Base-by-base conservation (phyloP, 352 stramenopile species). In the Phytophthora capsici region DNA sequence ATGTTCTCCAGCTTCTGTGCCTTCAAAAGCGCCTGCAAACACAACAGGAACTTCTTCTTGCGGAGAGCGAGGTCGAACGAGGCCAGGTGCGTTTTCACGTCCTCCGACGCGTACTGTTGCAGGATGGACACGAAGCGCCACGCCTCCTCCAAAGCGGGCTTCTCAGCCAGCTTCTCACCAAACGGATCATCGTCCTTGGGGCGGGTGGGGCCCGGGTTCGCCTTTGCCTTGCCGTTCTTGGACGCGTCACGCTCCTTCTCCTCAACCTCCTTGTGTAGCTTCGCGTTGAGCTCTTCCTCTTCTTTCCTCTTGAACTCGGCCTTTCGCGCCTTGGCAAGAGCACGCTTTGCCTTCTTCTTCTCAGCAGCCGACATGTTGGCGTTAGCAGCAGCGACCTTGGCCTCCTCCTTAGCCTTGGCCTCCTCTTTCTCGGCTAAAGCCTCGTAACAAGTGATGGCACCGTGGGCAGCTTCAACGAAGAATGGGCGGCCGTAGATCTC, bases 331-430 rank as follows among this genome's bases (percentile, higher is more conserved):
- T 96, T 96, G 9, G 86, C 86, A 44, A 95, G 86, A 43, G 93
- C 96, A 46, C 78, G 83, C 66, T 93, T 95, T 4, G 89, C 91
- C 74, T 97, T 94, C 67, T 95, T 95, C 77, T 98, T 98, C 4
- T 98, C 90, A 0, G 94, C 94, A 4, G 95, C 87, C 30, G 92
- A 97, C 85, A 98, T 91, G 66, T 91, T 94, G 28, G 88, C 85
- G n/a, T 81, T 81, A 9, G 81, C 78, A 16, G 77, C 71, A 16
- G 37, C 61, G 12, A 68, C 66, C 25, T 64, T 66, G 9, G 70
- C 70, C 47, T 66, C 70, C 34, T 75, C 66, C 37, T 66, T 52
- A 1, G 75, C 69, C 62, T 80, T 56, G 38, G 66, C 51, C 59
- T 68, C 74, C 22, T 85, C 82, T 30, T 86, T 86, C 52, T 97